Percentiles rank a stretch among this genome's conserved stretches.
phyloP scores from a whole-genome alignment of 2,329 filamentous ascomycete species.

The Aspergillus japonicus region DNA sequence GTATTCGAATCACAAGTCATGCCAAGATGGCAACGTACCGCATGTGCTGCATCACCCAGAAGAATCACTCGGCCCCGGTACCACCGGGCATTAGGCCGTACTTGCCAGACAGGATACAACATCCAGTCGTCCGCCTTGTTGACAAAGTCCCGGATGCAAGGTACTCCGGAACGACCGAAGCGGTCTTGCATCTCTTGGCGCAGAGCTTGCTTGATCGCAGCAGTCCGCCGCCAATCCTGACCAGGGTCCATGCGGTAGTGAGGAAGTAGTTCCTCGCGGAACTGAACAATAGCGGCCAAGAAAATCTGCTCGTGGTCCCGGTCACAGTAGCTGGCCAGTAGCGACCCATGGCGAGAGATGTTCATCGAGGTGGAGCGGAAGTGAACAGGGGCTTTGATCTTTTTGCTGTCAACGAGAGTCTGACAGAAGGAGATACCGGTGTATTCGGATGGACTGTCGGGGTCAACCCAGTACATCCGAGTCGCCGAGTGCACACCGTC shows the following conservation, averaged over 20 bases:
- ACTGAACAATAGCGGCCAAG: conserved; percentile 37
- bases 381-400: conserved; percentile 26
- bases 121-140: conserved; percentile 38
- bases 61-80: conserved; percentile 41
- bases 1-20: not conserved
- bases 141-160: conserved; percentile 40
- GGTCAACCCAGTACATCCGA: conserved; percentile 36
- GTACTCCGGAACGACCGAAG: conserved; percentile 37
- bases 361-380: conserved; percentile 44
- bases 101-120: conserved; percentile 47
- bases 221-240: conserved; percentile 36
- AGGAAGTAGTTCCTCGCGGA: conserved; percentile 27
- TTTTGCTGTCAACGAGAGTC: conserved; percentile 29
- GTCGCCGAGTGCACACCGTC: conserved; percentile 43
- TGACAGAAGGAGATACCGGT: conserved; percentile 42
- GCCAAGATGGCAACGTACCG: conserved; percentile 31
- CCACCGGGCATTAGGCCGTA: conserved; percentile 42
- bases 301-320: conserved; percentile 35
- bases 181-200: conserved; percentile 37
- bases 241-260: conserved; percentile 23
- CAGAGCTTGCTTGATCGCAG: conserved; percentile 35
- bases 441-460: conserved; percentile 36
- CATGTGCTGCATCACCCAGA: conserved; percentile 50
- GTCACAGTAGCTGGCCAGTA: conserved; percentile 39
- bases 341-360: conserved; percentile 33